Percentiles rank a stretch among this genome's conserved stretches.
These are phyloP conservation scores for Nematocida displodere DNA, from an alignment of 371 early-diverging fungal species.

Conservation along the genomic window DNA sequence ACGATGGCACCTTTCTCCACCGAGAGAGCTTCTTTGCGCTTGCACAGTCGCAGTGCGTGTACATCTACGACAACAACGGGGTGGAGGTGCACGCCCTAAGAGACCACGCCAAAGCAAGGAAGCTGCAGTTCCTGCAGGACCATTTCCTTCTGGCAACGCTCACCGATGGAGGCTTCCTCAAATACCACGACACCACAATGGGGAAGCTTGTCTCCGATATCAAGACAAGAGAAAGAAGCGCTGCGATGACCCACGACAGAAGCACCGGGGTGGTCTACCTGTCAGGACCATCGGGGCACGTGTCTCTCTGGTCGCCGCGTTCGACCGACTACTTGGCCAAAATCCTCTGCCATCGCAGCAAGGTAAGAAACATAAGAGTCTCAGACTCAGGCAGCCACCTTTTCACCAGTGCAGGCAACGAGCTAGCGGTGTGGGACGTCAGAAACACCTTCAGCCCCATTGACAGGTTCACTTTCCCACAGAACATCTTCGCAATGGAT, in stretches of 20 bases:
- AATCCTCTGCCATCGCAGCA: slow-evolving; percentile 81
- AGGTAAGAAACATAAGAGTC: slow-evolving; percentile 75
- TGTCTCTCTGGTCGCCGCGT: slow-evolving; percentile 85
- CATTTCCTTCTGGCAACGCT: slow-evolving; percentile 83
- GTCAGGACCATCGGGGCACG: slow-evolving; percentile 82
- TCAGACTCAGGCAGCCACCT: slow-evolving; percentile 77
- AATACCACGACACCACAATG: slow-evolving; percentile 90
- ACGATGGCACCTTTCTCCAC: slow-evolving; percentile 75
- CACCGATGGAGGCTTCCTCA: slow-evolving; percentile 69
- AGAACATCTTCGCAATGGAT: slow-evolving; percentile 71
- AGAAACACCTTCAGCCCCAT: slow-evolving; percentile 71
- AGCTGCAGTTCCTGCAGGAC: slow-evolving; percentile 83
- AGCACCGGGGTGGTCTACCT: slow-evolving; percentile 82
- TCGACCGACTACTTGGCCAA: slow-evolving; percentile 76
- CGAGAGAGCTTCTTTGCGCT: slow-evolving; percentile 89
- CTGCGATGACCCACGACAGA: slow-evolving; percentile 75
- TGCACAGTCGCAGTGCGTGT: slow-evolving; percentile 87
- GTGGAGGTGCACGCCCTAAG: slow-evolving; percentile 82
- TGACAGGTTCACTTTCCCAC: slow-evolving; percentile 70
- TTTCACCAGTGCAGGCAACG: slow-evolving; percentile 83
- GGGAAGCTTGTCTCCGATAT: slow-evolving; percentile 76
- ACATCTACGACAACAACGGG: slow-evolving; percentile 85
- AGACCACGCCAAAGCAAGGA: slow-evolving; percentile 73
- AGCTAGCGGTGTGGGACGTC: slow-evolving; percentile 87
- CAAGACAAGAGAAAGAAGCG: slow-evolving; percentile 44